Percentiles rank a stretch among this genome's conserved stretches.
Evolutionary conservation across 192 early-diverging fungal genomes (phyloP).

Genomic region (Chytriomyces sp.): DNA sequence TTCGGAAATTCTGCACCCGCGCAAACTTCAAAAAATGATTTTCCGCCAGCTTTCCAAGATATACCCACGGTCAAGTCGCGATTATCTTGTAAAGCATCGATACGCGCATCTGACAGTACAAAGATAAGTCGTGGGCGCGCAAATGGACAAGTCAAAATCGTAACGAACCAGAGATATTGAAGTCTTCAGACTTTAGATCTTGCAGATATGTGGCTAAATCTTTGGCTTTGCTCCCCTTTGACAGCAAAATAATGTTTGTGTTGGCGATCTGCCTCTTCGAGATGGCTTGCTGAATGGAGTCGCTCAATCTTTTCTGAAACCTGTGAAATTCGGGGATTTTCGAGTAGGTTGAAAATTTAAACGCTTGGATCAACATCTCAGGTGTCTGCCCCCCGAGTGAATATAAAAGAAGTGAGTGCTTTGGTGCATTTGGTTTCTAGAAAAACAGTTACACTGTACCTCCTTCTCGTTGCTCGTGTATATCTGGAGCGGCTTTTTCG

Average conservation of each 20-base stretch:
- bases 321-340: slow-evolving; percentile 88
- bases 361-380: slow-evolving; percentile 84
- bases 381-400: slow-evolving; percentile 63
- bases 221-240: not conserved
- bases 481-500: slow-evolving; percentile 71
- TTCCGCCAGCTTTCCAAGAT: slow-evolving; percentile 20
- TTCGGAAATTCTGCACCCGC: slow-evolving; percentile 6
- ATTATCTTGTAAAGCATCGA: slow-evolving; percentile 16
- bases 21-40: slow-evolving; percentile 25
- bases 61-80: slow-evolving; percentile 29
- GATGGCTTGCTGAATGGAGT: slow-evolving; percentile 78
- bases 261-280: slow-evolving; percentile 61
- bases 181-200: slow-evolving; percentile 1
- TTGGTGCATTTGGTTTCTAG: not conserved
- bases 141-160: not conserved
- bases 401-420: not conserved
- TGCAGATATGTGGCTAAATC: not conserved
- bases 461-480: slow-evolving; percentile 78
- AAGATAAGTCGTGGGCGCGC: not conserved
- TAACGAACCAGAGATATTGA: slow-evolving; percentile 10
- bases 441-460: slow-evolving; percentile 44
- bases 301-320: slow-evolving; percentile 72
- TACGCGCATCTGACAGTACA: not conserved
- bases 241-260: slow-evolving; percentile 2
- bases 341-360: slow-evolving; percentile 83